Percentiles rank a stretch among this genome's conserved stretches.
phyloP scores from a whole-genome alignment of 2,329 filamentous ascomycete species.

The Fusarium odoratissimum region DNA sequence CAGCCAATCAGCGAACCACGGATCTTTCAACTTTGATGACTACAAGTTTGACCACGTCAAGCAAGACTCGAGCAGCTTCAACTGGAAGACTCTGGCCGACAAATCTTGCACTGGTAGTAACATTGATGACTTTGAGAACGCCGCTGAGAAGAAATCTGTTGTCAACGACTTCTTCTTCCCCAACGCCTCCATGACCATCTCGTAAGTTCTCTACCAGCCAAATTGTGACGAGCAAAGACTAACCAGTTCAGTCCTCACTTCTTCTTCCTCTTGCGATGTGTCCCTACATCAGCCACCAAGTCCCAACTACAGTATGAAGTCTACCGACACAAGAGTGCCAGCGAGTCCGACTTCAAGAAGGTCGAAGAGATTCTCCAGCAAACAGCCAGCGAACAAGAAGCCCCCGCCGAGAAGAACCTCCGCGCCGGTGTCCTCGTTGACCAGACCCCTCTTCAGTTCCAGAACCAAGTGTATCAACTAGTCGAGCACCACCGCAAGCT shows the following conservation, averaged over 20 bases:
- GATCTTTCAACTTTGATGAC: constrained; percentile 59
- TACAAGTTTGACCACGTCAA: constrained; percentile 68
- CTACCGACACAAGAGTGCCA: constrained; percentile 33
- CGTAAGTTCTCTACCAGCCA: constrained; percentile 61
- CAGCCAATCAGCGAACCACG: constrained; percentile 55
- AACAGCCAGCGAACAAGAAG: constrained; percentile 23
- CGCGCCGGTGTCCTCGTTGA: constrained; percentile 10
- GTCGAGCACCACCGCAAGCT: constrained; percentile 32
- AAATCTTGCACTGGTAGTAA: constrained; percentile 32
- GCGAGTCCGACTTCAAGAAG: constrained; percentile 20
- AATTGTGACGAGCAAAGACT: constrained; percentile 43
- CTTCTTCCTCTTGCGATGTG: constrained; percentile 30
- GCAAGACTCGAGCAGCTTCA: constrained; percentile 65
- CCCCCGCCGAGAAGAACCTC: constrained; percentile 21
- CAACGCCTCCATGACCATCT: constrained; percentile 34
- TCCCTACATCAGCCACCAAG: constrained; percentile 21
- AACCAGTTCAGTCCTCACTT: constrained; percentile 50
- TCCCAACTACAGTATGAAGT: constrained; percentile 30
- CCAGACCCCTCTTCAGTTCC: constrained; percentile 23
- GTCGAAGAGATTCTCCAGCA: constrained; percentile 18
- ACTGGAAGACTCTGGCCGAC: constrained; percentile 67
- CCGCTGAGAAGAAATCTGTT: constrained; percentile 13
- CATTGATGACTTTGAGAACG: constrained; percentile 51
- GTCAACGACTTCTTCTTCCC: constrained; percentile 41
- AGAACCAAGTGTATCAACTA: constrained; percentile 33